phyloP scores from a whole-genome alignment of 2,329 filamentous ascomycete genomes.

The Uncinocarpus reesii region DNA sequence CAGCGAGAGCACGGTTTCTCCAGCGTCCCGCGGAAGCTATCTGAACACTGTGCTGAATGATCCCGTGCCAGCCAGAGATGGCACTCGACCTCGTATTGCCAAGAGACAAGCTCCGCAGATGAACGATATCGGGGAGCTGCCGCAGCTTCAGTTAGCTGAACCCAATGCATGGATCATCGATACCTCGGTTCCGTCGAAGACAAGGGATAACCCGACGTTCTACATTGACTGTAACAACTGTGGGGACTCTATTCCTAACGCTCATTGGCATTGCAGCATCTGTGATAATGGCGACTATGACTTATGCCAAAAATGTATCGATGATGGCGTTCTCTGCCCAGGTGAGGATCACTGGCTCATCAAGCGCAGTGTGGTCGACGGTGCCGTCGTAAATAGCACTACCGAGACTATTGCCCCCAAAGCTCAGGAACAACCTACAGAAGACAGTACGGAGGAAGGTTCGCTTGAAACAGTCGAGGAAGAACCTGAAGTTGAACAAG shows the following conservation, averaged over 20 bases:
- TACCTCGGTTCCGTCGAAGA: too few species aligned
- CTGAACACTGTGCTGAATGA: constrained; percentile 16
- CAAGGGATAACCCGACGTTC: constrained; percentile 44
- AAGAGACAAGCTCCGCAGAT: not conserved
- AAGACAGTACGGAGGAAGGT: constrained; percentile 20
- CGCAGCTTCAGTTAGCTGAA: not conserved
- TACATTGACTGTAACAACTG: constrained; percentile 93
- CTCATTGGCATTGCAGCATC: constrained; percentile 88
- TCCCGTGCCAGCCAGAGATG: not conserved
- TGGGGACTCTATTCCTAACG: constrained; percentile 62
- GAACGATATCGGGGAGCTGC: not conserved
- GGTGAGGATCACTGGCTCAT: constrained; percentile 83
- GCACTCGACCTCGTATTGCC: not conserved
- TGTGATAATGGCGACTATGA: constrained; percentile 94
- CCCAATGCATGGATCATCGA: not conserved
- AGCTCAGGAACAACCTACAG: constrained; percentile 17
- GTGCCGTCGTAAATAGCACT: constrained; percentile 70
- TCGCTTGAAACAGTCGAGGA: constrained; percentile 1
- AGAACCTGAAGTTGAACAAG: constrained; percentile 1
- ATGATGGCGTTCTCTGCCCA: constrained; percentile 64
- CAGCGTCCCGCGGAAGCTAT: constrained; percentile 14
- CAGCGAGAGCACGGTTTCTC: not conserved
- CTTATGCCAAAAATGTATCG: constrained; percentile 71
- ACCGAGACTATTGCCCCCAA: constrained; percentile 64
- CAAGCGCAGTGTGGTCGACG: constrained; percentile 72